phyloP scores from a whole-genome alignment of 140 eudicot species.

The Anethum foeniculum region DNA sequence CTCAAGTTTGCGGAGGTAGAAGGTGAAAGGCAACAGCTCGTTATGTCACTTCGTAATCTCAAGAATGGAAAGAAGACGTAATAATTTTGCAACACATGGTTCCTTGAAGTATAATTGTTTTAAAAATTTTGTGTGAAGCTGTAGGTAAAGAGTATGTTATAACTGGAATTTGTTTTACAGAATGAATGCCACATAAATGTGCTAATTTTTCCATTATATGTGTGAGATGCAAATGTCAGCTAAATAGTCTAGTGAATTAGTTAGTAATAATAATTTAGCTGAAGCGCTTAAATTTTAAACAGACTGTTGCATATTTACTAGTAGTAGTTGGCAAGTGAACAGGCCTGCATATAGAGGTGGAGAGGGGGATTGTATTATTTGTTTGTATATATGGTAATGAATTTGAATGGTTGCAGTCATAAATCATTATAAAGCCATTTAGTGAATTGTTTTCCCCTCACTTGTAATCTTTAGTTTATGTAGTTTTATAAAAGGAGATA shows the following conservation, averaged over 20 bases:
- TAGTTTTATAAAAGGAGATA: not conserved
- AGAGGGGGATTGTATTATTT: not conserved
- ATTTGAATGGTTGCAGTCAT: not conserved
- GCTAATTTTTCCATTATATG: not conserved
- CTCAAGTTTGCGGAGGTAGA: constrained; percentile 96
- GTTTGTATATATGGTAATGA: not conserved
- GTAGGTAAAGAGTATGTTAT: constrained; percentile 19
- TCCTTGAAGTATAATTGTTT: constrained; percentile 12
- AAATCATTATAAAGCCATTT: not conserved
- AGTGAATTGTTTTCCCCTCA: not conserved
- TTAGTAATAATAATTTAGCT: not conserved
- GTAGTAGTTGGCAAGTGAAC: not conserved
- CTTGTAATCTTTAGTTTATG: not conserved
- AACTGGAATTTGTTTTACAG: constrained; percentile 12
- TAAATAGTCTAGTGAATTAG: not conserved
- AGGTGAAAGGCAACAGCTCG: constrained; percentile 95
- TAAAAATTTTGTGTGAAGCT: not conserved
- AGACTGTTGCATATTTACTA: not conserved
- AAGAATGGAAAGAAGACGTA: constrained; percentile 59
- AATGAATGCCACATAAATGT: constrained; percentile 10
- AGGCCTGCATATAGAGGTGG: not conserved
- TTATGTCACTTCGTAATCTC: constrained; percentile 71
- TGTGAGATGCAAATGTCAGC: not conserved
- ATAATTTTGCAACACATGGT: constrained; percentile 5
- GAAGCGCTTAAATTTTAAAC: not conserved